Evolutionary conservation across 345 rosid species (phyloP).

Genomic region (Arabidopsis arenosa): DNA sequence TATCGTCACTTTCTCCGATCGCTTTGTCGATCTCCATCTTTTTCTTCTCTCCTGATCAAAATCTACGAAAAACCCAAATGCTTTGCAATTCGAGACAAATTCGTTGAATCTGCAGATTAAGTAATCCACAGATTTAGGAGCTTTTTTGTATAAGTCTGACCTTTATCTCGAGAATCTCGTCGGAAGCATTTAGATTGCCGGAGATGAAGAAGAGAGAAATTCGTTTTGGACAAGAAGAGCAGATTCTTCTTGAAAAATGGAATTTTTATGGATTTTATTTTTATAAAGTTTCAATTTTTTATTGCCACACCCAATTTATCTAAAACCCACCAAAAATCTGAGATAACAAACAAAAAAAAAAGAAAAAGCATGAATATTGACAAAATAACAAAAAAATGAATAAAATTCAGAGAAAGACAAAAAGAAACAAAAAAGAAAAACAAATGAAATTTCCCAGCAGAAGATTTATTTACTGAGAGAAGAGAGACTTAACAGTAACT

Average conservation of each 20-base stretch:
- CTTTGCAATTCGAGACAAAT: neutral
- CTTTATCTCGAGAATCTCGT: slow-evolving; percentile 28
- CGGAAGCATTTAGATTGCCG: slow-evolving; percentile 24
- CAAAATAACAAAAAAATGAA: neutral
- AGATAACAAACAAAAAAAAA: neutral
- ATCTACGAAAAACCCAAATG: neutral
- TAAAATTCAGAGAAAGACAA: slow-evolving; percentile 6
- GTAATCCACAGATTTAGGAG: slow-evolving; percentile 5
- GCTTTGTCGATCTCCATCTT: slow-evolving; percentile 93
- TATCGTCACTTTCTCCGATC: slow-evolving; percentile 80
- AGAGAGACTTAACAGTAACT: too few relatives aligned
- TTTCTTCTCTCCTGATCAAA: slow-evolving; percentile 36
- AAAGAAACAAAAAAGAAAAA: too few relatives aligned
- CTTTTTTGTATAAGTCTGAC: neutral
- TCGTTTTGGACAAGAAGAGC: slow-evolving; percentile 30
- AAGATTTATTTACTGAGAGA: too few relatives aligned
- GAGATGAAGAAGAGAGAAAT: slow-evolving; percentile 19
- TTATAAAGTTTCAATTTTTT: slow-evolving; percentile 19
- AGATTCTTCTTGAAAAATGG: slow-evolving; percentile 20
- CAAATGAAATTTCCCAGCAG: too few relatives aligned
- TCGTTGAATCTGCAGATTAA: neutral
- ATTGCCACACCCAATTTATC: slow-evolving; percentile 47
- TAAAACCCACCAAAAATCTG: slow-evolving; percentile 30
- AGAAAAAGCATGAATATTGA: neutral
- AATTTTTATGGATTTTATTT: slow-evolving; percentile 9